These are phyloP conservation scores for Pichia sp. DNA, from an alignment of 1,139 yeast genomes.

Conservation along the genomic window DNA sequence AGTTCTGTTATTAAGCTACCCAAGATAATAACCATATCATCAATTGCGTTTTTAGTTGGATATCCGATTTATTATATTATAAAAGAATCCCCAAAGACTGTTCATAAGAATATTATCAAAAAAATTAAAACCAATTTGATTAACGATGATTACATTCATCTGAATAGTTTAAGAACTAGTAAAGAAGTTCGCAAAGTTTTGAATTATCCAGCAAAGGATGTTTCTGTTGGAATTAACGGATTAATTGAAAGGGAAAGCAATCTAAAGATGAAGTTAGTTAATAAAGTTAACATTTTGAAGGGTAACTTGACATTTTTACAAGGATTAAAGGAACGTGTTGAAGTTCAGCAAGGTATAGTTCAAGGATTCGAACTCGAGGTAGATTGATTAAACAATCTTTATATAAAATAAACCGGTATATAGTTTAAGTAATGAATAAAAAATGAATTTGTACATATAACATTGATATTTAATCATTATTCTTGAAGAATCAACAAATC, in stretches of 20 bases:
- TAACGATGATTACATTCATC: conserved; percentile 68
- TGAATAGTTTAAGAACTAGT: conserved; percentile 71
- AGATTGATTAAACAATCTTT: conserved; percentile 3
- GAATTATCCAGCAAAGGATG: conserved; percentile 77
- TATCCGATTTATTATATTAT: conserved; percentile 61
- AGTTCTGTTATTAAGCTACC: conserved; percentile 26
- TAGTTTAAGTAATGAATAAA: too few relatives aligned
- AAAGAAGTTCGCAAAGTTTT: conserved; percentile 80
- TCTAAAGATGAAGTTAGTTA: conserved; percentile 54
- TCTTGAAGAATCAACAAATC: too few relatives aligned
- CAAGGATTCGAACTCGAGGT: conserved; percentile 15
- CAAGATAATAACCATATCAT: conserved; percentile 31
- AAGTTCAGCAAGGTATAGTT: conserved; percentile 34
- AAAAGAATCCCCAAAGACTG: conserved; percentile 80
- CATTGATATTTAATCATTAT: too few relatives aligned
- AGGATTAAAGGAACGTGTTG: conserved; percentile 32
- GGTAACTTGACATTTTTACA: conserved; percentile 57
- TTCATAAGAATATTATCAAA: conserved; percentile 74
- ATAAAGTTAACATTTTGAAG: conserved; percentile 51
- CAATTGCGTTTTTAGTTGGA: conserved; percentile 48
- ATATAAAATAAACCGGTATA: too few relatives aligned
- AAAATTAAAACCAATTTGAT: conserved; percentile 60
- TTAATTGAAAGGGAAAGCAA: conserved; percentile 56
- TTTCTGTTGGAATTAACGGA: conserved; percentile 69
- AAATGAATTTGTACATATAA: too few relatives aligned